Base-by-base conservation (phyloP, 75 land plant genomes). In the Picea sitchensis region DNA sequence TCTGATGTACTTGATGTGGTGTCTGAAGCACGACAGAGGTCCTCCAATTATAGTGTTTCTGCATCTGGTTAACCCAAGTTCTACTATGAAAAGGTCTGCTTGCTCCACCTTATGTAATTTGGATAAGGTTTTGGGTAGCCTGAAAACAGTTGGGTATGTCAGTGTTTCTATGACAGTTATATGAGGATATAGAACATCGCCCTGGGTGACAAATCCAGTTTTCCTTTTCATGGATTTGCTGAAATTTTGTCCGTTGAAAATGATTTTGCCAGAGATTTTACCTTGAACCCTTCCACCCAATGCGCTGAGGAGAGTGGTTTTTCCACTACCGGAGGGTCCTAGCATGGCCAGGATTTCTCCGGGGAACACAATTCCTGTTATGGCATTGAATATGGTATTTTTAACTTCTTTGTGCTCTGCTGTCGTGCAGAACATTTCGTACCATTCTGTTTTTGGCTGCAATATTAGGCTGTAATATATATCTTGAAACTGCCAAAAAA, bases 241-340 rank as follows among this genome's bases (percentile, higher is more conserved):
- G 62, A 63, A 80, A 9, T 61, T 63, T 31, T 41, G 9, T 65
- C 73, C 84, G 54, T 79, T 83, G 78, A 65, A 83, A 54, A 77
- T 47, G 78, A 83, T 79, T 56, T 17, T 75, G 36, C 84, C 84
- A 63, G 77, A 51, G 44, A 83, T 57, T 15, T 76, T 38, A 5
- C 78, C 58, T n/a, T 3, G 63, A 59, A 83, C 79, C 34, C 85
- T 80, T n/a, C 91, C 91, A 15, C 81, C 89, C 36, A 90, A 78
- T 9, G 86, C 76, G 30, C 77, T 87, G 60, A 90, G 85, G 4
- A 90, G 85, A 11, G 91, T 90, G 47, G 91, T 90, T 69, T 90
- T 90, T 9, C 91, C 91, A 78, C 91, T 87, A 0, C 91, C 89
- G 2, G 89, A 90, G 6, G 91, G 87, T 20, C 91, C 89, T 81